Evolutionary conservation across 768 basidiomycete genomes (phyloP).

Genomic region (Strobilomyces echinocephalus): DNA sequence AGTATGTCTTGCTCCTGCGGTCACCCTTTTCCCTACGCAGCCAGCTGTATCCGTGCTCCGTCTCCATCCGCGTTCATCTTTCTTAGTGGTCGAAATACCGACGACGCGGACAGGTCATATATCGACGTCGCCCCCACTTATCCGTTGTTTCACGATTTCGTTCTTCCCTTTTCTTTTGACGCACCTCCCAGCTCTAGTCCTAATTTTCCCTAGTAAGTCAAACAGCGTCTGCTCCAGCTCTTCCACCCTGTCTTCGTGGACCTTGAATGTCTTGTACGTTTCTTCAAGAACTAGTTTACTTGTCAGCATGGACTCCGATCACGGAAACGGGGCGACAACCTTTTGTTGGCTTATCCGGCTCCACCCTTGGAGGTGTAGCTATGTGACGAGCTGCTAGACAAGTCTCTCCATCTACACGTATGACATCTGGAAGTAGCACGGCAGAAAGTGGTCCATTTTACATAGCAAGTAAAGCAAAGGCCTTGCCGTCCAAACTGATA

Average conservation of each 20-base stretch:
- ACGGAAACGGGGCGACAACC: slow-evolving; percentile 27
- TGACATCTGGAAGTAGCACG: too few relatives aligned
- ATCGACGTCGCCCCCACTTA: slow-evolving; percentile 82
- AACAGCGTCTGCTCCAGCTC: slow-evolving; percentile 74
- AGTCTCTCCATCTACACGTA: too few relatives aligned
- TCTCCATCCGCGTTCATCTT: slow-evolving; percentile 34
- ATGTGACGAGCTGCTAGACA: too few relatives aligned
- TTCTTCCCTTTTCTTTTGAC: slow-evolving; percentile 63
- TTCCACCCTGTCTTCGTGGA: slow-evolving; percentile 54
- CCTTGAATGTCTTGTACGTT: slow-evolving; percentile 32
- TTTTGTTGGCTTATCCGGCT: slow-evolving; percentile 35
- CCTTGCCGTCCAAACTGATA: too few relatives aligned
- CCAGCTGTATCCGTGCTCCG: slow-evolving; percentile 61
- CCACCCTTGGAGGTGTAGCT: too few relatives aligned
- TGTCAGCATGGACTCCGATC: neutral
- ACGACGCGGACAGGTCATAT: slow-evolving; percentile 82
- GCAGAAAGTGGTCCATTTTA: too few relatives aligned
- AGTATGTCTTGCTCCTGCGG: too few relatives aligned
- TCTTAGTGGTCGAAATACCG: slow-evolving; percentile 72
- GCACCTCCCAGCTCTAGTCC: slow-evolving; percentile 70
- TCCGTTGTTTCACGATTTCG: slow-evolving; percentile 63
- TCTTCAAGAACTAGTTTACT: slow-evolving; percentile 40
- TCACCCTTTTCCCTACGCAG: too few relatives aligned
- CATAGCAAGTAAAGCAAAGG: too few relatives aligned
- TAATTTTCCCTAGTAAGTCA: slow-evolving; percentile 72